Evolutionary conservation across 2,329 filamentous ascomycete species (phyloP).

Genomic region (Phoma herbarum): DNA sequence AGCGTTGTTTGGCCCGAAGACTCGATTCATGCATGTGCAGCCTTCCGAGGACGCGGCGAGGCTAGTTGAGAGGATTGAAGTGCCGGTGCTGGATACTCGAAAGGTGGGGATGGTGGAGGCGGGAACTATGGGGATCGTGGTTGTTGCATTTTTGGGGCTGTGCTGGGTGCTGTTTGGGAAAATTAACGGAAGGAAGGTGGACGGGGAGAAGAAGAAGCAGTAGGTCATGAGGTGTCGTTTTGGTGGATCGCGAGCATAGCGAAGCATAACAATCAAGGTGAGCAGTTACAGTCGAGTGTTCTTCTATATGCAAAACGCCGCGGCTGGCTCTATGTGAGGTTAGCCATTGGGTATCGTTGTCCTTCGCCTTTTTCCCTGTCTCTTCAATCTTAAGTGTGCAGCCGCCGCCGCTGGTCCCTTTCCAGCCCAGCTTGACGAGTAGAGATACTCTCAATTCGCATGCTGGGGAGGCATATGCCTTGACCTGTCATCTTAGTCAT

Average conservation of each 20-base stretch:
- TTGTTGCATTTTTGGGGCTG: constrained; percentile 57
- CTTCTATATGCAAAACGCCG: constrained; percentile 16
- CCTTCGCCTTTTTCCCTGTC: not conserved
- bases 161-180: constrained; percentile 52
- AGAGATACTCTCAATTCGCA: not conserved
- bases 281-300: not conserved
- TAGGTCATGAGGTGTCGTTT: not conserved
- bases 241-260: not conserved
- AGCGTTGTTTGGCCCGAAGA: constrained; percentile 75
- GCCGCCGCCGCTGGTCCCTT: not conserved
- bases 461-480: not conserved
- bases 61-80: constrained; percentile 14
- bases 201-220: constrained; percentile 36
- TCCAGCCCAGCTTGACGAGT: not conserved
- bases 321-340: constrained; percentile 1
- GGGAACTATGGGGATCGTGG: constrained; percentile 55
- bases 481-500: constrained; percentile 2
- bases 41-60: constrained; percentile 31
- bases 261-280: not conserved
- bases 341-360: constrained; percentile 21
- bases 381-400: not conserved
- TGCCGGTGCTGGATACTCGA: constrained; percentile 19
- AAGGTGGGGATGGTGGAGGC: constrained; percentile 50
- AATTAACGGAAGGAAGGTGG: constrained; percentile 12
- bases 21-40: constrained; percentile 79